phyloP scores from a whole-genome alignment of 768 basidiomycete species.

The Mycena epipterygia region DNA sequence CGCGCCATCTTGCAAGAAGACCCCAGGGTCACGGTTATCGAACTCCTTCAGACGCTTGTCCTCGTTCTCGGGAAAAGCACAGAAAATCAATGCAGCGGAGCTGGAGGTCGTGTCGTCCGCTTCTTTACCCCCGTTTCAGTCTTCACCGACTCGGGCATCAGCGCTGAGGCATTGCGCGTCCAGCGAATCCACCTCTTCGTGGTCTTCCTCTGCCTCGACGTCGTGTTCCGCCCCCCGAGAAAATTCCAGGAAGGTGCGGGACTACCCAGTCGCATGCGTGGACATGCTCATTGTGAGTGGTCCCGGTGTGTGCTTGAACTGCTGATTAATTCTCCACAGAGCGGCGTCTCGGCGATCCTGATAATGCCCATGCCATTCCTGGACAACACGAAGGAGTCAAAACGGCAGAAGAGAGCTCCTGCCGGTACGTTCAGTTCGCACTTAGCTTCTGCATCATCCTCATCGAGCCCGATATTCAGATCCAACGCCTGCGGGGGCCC shows the following conservation, averaged over 20 bases:
- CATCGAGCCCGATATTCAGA: neutral
- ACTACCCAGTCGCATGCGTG: neutral
- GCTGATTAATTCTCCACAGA: neutral
- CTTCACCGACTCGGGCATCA: too few species aligned
- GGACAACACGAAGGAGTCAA: neutral
- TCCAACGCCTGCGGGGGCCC: too few species aligned
- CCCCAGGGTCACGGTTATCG: too few species aligned
- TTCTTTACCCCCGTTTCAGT: too few species aligned
- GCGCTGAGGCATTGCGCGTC: too few species aligned
- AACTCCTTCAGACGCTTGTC: too few species aligned
- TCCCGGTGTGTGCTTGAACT: neutral
- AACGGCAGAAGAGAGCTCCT: neutral
- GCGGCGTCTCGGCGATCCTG: neutral
- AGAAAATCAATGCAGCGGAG: too few species aligned
- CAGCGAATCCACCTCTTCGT: neutral
- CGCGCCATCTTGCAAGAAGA: too few species aligned
- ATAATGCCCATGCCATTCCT: constrained; percentile 13
- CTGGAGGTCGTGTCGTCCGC: too few species aligned
- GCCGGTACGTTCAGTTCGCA: neutral
- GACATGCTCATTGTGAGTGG: constrained; percentile 6
- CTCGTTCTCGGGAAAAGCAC: too few species aligned
- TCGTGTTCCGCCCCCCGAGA: neutral
- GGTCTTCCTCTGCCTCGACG: neutral
- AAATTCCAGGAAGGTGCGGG: neutral
- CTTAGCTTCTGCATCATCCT: neutral